Conservation (phyloP, 306 rosid species). For the Lathyrus tuberosus region DNA sequence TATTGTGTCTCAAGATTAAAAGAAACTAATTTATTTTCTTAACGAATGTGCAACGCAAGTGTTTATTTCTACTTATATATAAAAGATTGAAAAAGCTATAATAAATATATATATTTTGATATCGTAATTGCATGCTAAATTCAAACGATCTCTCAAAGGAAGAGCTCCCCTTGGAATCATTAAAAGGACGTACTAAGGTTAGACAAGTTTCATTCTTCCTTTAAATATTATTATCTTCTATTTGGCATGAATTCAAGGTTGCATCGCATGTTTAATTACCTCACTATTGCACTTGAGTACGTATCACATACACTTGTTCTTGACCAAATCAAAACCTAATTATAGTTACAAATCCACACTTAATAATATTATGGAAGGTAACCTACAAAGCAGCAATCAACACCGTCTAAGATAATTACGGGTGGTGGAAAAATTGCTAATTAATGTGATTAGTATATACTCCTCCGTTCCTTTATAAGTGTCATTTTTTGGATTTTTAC, state of each 20-base stretch:
- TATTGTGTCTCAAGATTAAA: no score
- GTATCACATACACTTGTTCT: not conserved
- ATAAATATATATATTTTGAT: not conserved
- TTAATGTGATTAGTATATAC: conserved; percentile 7
- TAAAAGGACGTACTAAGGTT: conserved; percentile 27
- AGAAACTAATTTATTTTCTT: no score
- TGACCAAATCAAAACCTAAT: conserved; percentile 37
- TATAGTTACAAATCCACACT: conserved; percentile 15
- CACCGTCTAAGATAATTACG: not conserved
- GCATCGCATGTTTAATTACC: conserved; percentile 21
- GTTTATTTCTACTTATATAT: no score
- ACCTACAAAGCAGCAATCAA: conserved; percentile 22
- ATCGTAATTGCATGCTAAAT: conserved; percentile 27
- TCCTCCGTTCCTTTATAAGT: no score
- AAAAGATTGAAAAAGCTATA: no score
- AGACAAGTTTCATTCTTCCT: conserved; percentile 13
- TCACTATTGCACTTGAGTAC: not conserved
- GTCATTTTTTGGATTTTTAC: no score
- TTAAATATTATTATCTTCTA: conserved; percentile 23
- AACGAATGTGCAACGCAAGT: no score
- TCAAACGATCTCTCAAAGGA: conserved; percentile 28
- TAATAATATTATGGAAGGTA: conserved; percentile 18
- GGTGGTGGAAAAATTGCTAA: not conserved
- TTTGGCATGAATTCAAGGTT: conserved; percentile 21
- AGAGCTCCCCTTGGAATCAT: conserved; percentile 31